A percentile compares a stretch with the other conserved stretches of the same genome.
These are phyloP conservation scores for Glarea lozoyensis DNA, from an alignment of 495 filamentous ascomycete species.

Conservation along the genomic window DNA sequence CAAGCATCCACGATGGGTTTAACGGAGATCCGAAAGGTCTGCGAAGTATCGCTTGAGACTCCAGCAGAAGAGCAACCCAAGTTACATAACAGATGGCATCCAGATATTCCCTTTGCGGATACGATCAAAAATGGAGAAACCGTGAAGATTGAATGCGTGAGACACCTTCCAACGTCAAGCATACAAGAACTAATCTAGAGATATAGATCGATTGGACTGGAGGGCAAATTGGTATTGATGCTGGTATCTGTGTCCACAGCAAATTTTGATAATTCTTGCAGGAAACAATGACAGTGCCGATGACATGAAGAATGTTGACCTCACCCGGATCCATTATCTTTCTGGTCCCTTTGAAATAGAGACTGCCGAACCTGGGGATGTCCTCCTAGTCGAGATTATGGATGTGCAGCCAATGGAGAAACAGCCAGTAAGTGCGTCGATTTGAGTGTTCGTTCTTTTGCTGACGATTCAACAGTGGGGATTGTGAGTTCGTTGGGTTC, in stretches of 20 bases:
- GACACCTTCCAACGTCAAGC: not conserved
- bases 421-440: no score
- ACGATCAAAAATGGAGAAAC: constrained; percentile 79
- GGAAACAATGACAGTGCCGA: constrained; percentile 82
- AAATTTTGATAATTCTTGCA: constrained; percentile 5
- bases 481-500: constrained; percentile 42
- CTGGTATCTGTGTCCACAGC: not conserved
- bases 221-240: constrained; percentile 58
- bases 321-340: constrained; percentile 79
- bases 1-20: constrained; percentile 36
- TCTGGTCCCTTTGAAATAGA: constrained; percentile 89
- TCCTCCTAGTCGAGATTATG: constrained; percentile 87
- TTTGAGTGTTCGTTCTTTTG: no score
- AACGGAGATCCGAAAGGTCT: constrained; percentile 58
- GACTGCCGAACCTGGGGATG: constrained; percentile 76
- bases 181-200: not conserved
- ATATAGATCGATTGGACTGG: constrained; percentile 67
- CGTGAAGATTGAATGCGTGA: constrained; percentile 83
- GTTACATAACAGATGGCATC: constrained; percentile 92
- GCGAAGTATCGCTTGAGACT: constrained; percentile 59
- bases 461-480: no score
- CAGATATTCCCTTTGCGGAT: constrained; percentile 70
- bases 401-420: constrained; percentile 88
- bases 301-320: constrained; percentile 77
- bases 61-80: constrained; percentile 66